Base-by-base conservation (phyloP, 306 rosid species). In the Nissolia schottii region DNA sequence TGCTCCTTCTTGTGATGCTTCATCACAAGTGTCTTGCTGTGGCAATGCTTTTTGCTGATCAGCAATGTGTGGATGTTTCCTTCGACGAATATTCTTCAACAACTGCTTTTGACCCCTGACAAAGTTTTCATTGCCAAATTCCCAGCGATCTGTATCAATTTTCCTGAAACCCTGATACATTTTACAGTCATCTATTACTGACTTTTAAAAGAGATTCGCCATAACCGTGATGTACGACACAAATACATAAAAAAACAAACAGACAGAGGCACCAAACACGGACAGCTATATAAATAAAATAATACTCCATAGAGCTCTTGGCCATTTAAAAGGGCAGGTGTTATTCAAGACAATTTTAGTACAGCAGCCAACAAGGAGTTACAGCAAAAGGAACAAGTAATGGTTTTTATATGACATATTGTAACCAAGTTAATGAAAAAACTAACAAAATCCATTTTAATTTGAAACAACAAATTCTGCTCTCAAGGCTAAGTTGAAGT, bases 161-260 rank as follows among this genome's bases (percentile, higher is more conserved):
- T 95, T 95, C 86, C 96, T 79, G 73, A 94, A 94, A n/a, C 99
- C 99, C 99, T 95, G 85, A 24, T 70, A 85, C 20, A 72, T 37
- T 48, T 18, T 53, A 61, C 66, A 40, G 75, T 57, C 65, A 69
- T 46, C 37, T 55, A 24, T 73, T 20, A 77, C 49, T 64, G 24
- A 27, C 31, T 27, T 53, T 48, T n/a, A 31, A 73, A 54, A 56
- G 65, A 54, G 43, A 71, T 29, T 29, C 61, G 1, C 32, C 16
- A 8, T 20, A 41, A 75, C 73, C 46, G 28, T 5, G 25, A 41
- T 45, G n/a, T n/a, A 64, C 11, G 59, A 43, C 38, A 65, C 46
- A 53, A 28, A 49, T 16, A 50, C 0, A 15, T 31, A 40, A 19
- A n/a, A n/a, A 58, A 56, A 32, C 19, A 48, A 58, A 77, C 23